Base-by-base conservation (phyloP, 805 yeast genomes). In the Metschnikowia similis region DNA sequence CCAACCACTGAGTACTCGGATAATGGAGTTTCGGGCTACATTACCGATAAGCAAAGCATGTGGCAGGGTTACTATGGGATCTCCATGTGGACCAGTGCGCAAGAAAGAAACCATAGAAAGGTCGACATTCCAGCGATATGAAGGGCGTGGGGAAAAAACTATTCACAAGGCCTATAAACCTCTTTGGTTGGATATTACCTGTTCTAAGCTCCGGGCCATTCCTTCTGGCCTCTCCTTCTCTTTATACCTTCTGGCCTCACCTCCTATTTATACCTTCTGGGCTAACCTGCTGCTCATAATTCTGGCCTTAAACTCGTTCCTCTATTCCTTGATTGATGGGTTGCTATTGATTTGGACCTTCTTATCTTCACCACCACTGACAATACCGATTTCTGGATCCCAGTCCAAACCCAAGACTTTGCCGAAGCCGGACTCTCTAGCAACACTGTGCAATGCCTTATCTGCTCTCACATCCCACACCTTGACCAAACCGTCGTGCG, bases 391-490 rank as follows among this genome's bases (percentile, higher is more conserved):
- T 50, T 80, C 80, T 31, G 65, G 63, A 58, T 85, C 85, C 98
- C 98, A 94, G 59, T 81, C 84, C 46, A 89, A 92, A 31, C 87
- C 89, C 65, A 90, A 89, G 21, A 92, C 91, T 63, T 91, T 89
- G 14, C 70, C 72, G 55, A 71, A 74, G 2, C 71, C 68, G 14
- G 79, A 75, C 61, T 89, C 86, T 66, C 98, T 82, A 13, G 86
- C 80, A 44, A 94, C 82, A 6, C 95, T 87, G 66, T 87, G 89
- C 72, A 94, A 73, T 10, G 94, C 78, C 60, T 83, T 80, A 55
- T 84, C 86, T 4, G 97, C 86, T 63, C 99, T 83, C 8, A 92
- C 80, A 67, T 92, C 99, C 99, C 99, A 94, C 17, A 94, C 86
- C 62, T 90, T 84, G 40, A 86, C 92, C 0, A 96, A 88, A 27